A percentile compares a stretch with the other conserved stretches of the same genome.
phyloP scores from a whole-genome alignment of 352 stramenopile species.

The Lagenidium giganteum region DNA sequence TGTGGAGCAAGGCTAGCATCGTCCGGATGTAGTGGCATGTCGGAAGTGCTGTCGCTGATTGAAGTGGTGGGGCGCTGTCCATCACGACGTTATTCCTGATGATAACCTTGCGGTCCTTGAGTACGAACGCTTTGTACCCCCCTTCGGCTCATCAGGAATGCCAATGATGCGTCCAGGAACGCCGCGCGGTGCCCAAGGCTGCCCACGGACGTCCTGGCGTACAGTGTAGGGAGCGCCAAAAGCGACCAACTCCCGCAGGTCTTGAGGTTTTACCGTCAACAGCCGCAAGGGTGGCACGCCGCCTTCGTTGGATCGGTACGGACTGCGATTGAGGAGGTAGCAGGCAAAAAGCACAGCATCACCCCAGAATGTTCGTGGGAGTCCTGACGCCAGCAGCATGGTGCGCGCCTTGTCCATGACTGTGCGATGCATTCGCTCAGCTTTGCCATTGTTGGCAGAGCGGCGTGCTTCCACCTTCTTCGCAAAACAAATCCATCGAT shows the following conservation, averaged over 20 bases:
- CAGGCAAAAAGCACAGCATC: constrained; percentile 16
- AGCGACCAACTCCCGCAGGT: constrained; percentile 1
- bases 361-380: constrained; percentile 18
- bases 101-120: no score
- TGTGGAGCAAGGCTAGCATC: no score
- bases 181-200: not conserved
- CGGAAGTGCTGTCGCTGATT: no score
- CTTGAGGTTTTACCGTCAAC: not conserved
- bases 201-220: constrained; percentile 7
- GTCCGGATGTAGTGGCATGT: no score
- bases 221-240: constrained; percentile 16
- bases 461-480: constrained; percentile 20
- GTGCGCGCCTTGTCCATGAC: constrained; percentile 22
- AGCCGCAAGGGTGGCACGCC: constrained; percentile 8
- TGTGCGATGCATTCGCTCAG: constrained; percentile 23
- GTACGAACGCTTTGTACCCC: constrained; percentile 14
- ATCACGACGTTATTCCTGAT: constrained; percentile 12
- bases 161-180: constrained; percentile 8
- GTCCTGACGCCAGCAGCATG: constrained; percentile 20
- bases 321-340: constrained; percentile 22
- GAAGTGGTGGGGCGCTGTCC: no score
- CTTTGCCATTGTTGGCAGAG: constrained; percentile 22
- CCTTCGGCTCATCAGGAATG: constrained; percentile 18
- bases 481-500: constrained; percentile 2
- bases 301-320: constrained; percentile 8